Evolutionary conservation across 805 yeast genomes (phyloP).

Genomic region (Ogataea nakhonphanomensis): DNA sequence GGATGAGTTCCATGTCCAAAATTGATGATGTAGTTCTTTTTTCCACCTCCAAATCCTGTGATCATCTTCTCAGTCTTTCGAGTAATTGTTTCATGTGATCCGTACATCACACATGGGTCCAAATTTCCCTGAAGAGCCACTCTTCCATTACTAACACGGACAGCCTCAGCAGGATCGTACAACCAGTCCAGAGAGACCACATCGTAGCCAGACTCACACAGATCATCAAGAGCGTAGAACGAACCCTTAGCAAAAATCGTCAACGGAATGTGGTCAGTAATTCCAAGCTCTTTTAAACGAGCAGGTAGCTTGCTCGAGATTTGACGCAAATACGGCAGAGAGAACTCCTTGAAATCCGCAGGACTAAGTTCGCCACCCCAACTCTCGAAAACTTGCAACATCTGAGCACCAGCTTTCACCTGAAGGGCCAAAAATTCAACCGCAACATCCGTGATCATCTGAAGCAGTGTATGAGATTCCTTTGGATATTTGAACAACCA

Average conservation of each 20-base stretch:
- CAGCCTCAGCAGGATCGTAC: slow-evolving; percentile 81
- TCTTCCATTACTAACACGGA: slow-evolving; percentile 66
- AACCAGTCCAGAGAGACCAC: slow-evolving; percentile 93
- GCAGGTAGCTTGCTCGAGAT: slow-evolving; percentile 66
- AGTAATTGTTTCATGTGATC: slow-evolving; percentile 76
- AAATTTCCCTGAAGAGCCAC: slow-evolving; percentile 90
- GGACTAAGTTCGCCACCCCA: slow-evolving; percentile 99
- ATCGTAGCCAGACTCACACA: slow-evolving; percentile 79
- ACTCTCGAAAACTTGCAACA: slow-evolving; percentile 93
- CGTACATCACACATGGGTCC: slow-evolving; percentile 94
- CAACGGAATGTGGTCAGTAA: slow-evolving; percentile 71
- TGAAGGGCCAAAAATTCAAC: slow-evolving; percentile 91
- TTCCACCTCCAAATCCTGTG: slow-evolving; percentile 89
- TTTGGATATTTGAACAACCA: slow-evolving; percentile 85
- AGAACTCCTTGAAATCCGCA: slow-evolving; percentile 79
- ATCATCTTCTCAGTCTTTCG: slow-evolving; percentile 85
- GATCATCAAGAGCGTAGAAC: slow-evolving; percentile 89
- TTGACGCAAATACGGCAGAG: slow-evolving; percentile 81
- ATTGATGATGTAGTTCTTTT: slow-evolving; percentile 85
- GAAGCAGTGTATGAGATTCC: slow-evolving; percentile 65
- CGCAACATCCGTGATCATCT: slow-evolving; percentile 80
- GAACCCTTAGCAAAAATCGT: slow-evolving; percentile 95
- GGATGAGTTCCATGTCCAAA: slow-evolving; percentile 99
- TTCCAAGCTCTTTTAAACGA: slow-evolving; percentile 68
- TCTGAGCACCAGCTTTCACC: slow-evolving; percentile 97